Evolutionary conservation across 495 filamentous ascomycete genomes (phyloP).

Genomic region (Aspergillus incahuasiensis): DNA sequence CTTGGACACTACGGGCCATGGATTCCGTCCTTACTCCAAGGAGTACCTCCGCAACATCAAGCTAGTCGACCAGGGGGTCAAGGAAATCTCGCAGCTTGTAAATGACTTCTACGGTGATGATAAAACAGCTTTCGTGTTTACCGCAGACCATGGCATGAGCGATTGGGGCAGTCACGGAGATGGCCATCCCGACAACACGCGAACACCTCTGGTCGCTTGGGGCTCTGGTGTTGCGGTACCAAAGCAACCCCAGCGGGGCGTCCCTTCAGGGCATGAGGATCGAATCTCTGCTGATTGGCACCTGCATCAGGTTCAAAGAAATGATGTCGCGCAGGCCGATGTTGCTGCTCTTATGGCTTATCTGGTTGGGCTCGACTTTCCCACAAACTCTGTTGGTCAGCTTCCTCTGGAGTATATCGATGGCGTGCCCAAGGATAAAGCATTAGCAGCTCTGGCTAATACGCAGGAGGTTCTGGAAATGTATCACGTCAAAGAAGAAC

Average conservation of each 20-base stretch:
- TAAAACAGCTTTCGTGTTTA: constrained; percentile 94
- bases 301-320: constrained; percentile 69
- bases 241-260: constrained; percentile 44
- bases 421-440: constrained; percentile 68
- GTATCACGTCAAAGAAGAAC: constrained; percentile 91
- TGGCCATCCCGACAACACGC: constrained; percentile 95
- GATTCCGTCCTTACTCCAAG: constrained; percentile 83
- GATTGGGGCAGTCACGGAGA: constrained; percentile 98
- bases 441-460: constrained; percentile 81
- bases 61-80: constrained; percentile 82
- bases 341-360: constrained; percentile 96
- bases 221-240: constrained; percentile 87
- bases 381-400: constrained; percentile 94
- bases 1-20: constrained; percentile 88
- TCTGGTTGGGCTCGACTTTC: constrained; percentile 83
- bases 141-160: constrained; percentile 98
- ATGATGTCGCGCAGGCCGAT: constrained; percentile 94
- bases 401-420: constrained; percentile 79
- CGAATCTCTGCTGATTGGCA: constrained; percentile 90
- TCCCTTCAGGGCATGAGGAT: constrained; percentile 78
- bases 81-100: constrained; percentile 75
- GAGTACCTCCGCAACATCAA: constrained; percentile 96
- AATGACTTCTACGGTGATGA: constrained; percentile 89
- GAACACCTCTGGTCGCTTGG: constrained; percentile 92
- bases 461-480: constrained; percentile 89